Evolutionary conservation across 345 rosid species (phyloP), one percentile per base, ranked within the genome.

Genomic region (Clausena lansium): DNA sequence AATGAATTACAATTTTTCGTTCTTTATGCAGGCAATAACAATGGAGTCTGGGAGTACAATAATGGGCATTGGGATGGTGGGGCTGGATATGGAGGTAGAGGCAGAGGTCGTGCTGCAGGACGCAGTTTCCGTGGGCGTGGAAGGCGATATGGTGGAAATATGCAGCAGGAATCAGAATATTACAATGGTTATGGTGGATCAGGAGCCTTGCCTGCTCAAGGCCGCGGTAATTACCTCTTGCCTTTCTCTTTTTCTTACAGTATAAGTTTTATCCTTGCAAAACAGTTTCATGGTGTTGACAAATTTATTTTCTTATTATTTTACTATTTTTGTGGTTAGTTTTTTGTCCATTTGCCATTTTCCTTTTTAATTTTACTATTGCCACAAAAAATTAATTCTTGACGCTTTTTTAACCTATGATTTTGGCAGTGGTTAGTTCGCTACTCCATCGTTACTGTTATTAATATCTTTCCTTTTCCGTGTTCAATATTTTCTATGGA

Each of bases 51-150:
- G 17, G 90, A 83, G 73, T 83, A 88, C 33, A 88, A 58, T 4
- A 83, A 87, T 79, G 90, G 90, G 32, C 84, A 82, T 27, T 82
- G 84, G 85, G 87, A 88, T 68, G 84, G 82, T 63, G 83, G 79
- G 73, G 80, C 73, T 74, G 88, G 85, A 39, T 80, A 79, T 71
- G 81, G 85, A 75, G 78, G 85, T 45, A 83, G 89, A 74, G 91
- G 90, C 25, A 79, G 85, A 32, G 90, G 88, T 47, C 81, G 91
- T 78, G 90, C 86, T 41, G 81, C 89, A 77, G 85, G 90, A 60
- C 83, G 76, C 77, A 81, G 86, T 69, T 85, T 84, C 78, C 77
- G 84, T 30, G 93, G 88, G 67, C 83, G 64, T 67, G 82, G 86
- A 58, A 82, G 87, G 74, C 80, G 67, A 14, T 81, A 68, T 77